Base-by-base conservation (phyloP, 2,329 filamentous ascomycete species). In the Myriangium duriaei region DNA sequence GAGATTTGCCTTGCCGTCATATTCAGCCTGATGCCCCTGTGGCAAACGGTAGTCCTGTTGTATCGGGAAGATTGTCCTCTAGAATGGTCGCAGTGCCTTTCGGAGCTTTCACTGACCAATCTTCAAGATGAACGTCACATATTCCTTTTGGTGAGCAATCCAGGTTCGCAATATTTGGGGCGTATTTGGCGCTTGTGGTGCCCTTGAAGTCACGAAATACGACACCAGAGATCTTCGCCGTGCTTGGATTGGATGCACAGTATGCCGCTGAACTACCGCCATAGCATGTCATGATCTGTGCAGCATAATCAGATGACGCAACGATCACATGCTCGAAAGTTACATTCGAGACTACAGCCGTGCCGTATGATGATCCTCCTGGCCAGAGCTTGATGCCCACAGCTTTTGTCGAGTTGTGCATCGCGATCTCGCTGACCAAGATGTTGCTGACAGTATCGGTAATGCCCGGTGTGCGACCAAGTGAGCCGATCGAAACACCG, bases 331-430 rank as follows among this genome's bases (percentile, higher is more conserved):
- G 53, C 4, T 53, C 50, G 39, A 52, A 67, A 0, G 61, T 67
- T 14, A 66, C 58, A 41, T 67, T 67, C 3, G 45, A 50, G 14
- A 67, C 61, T 0, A 54, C 55, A 0, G 61, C 58, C 0, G 49
- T 44, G 10, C 60, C 59, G 40, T 66, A 55, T 4, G 38, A 42
- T 2, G 47, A 47, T 2, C 62, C 61, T 11, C 51, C 53, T 0
- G 62, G 61, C 41, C 67, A 67, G 2, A 60, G 51, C 46, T 68
- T 68, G 45, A 68, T 67, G 0, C 65, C 64, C 1, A 54, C 61
- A 1, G 64, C 64, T 42, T 68, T 67, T 18, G 57, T 59, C 2
- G 56, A 63, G 14, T 53, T 48, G 16, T 60, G 51, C 62, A 67
- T 64, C 5, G 45, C 56, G 1, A 58, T 60, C 6, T 56, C 54